A percentile compares a stretch with the other conserved stretches of the same genome.
phyloP scores from a whole-genome alignment of 2,329 filamentous ascomycete genomes.

The Aspergillus flavus region DNA sequence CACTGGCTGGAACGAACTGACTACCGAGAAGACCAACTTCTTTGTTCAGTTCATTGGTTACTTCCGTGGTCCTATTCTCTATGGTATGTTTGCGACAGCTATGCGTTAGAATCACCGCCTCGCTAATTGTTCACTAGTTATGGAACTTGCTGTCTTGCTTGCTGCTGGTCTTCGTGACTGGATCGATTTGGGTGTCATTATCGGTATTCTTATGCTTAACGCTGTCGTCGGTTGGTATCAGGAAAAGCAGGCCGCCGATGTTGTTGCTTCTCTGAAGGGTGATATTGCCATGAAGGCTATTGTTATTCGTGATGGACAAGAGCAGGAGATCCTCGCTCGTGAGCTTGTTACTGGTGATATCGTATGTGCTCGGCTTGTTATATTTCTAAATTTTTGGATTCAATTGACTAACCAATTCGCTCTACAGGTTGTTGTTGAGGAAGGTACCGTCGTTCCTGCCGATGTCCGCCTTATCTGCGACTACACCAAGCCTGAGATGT shows the following conservation, averaged over 20 bases:
- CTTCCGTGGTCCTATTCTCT: slow-evolving; percentile 76
- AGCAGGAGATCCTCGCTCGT: slow-evolving; percentile 69
- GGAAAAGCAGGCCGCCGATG: slow-evolving; percentile 78
- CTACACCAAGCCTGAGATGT: slow-evolving; percentile 69
- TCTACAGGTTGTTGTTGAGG: slow-evolving; percentile 65
- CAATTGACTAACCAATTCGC: slow-evolving; percentile 5
- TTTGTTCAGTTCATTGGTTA: slow-evolving; percentile 74
- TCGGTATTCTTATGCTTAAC: slow-evolving; percentile 74
- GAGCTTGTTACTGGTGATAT: slow-evolving; percentile 78
- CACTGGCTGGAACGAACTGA: slow-evolving; percentile 71
- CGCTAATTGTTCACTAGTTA: slow-evolving; percentile 47
- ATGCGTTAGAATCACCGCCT: slow-evolving; percentile 15
- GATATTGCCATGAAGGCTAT: slow-evolving; percentile 75
- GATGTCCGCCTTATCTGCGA: slow-evolving; percentile 73
- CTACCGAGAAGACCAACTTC: slow-evolving; percentile 74
- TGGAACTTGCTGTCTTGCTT: slow-evolving; percentile 75
- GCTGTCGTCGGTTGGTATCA: slow-evolving; percentile 78
- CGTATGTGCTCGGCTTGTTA: slow-evolving; percentile 48
- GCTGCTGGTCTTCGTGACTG: slow-evolving; percentile 74
- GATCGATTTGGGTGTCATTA: slow-evolving; percentile 78
- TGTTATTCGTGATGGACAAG: slow-evolving; percentile 68
- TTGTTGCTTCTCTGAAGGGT: slow-evolving; percentile 73
- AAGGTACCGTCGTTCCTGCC: slow-evolving; percentile 70
- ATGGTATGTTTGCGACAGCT: slow-evolving; percentile 57
- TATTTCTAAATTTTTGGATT: background rate